Percentiles rank a stretch among this genome's conserved stretches.
These are phyloP conservation scores for Rhynchosporium secalis DNA, from an alignment of 2,329 filamentous ascomycete genomes.

Conservation along the genomic window DNA sequence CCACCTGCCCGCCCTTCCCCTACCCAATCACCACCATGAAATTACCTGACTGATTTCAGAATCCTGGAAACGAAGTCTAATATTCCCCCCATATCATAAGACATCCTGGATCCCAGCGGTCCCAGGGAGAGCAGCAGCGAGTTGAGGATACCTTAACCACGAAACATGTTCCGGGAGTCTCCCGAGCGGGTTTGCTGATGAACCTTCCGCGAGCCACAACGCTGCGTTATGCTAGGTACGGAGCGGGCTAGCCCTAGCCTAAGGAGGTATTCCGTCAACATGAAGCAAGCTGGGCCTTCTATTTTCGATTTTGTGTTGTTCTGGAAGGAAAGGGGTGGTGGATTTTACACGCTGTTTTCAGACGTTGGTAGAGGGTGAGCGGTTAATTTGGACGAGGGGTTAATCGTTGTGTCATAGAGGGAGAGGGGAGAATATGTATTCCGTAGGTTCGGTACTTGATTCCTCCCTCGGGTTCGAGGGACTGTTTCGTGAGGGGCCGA, in stretches of 20 bases:
- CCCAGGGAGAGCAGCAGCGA: not conserved
- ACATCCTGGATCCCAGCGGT: not conserved
- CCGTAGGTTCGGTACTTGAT: too few species aligned
- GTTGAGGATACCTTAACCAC: not conserved
- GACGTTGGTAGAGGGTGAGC: not conserved
- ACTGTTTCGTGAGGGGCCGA: too few species aligned
- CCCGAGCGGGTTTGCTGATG: not conserved
- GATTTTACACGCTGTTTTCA: not conserved
- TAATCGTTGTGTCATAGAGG: too few species aligned
- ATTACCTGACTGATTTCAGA: not conserved
- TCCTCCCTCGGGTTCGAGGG: too few species aligned
- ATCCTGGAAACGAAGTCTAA: constrained; percentile 7
- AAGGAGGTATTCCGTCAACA: not conserved
- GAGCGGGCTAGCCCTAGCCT: too few species aligned
- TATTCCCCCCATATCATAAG: too few species aligned
- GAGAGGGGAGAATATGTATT: too few species aligned
- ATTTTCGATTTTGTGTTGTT: constrained; percentile 1
- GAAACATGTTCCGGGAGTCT: not conserved
- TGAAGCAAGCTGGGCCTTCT: constrained; percentile 5
- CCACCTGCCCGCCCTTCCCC: not conserved
- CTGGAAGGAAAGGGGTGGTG: not conserved
- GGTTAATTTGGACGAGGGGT: not conserved
- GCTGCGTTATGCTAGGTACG: not conserved
- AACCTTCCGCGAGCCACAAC: not conserved
- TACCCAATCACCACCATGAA: not conserved